Evolutionary conservation across 164 flowering plant species (phyloP).

Genomic region (Piper betle): DNA sequence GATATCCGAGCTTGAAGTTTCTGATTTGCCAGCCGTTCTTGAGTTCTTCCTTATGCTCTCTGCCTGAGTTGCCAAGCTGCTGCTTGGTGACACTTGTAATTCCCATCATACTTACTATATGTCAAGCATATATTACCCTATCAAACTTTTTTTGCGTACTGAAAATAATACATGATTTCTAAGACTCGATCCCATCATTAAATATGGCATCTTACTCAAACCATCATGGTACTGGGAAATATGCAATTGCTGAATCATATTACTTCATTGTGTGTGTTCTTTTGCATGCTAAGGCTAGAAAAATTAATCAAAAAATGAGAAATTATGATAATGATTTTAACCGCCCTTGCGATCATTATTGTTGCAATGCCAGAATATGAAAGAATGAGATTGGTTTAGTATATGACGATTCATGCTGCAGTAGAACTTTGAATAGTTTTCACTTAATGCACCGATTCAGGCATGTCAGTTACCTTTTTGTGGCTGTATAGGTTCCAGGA

Average conservation of each 20-base stretch:
- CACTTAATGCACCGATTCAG: neutral
- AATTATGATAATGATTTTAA: neutral
- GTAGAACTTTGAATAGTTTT: neutral
- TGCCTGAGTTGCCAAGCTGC: constrained; percentile 1
- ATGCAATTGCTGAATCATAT: too few relatives aligned
- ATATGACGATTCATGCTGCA: neutral
- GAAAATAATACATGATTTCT: neutral
- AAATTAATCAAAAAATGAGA: neutral
- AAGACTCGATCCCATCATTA: too few relatives aligned
- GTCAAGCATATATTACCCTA: neutral
- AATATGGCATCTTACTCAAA: too few relatives aligned
- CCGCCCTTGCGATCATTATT: neutral
- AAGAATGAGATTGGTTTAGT: neutral
- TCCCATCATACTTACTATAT: neutral
- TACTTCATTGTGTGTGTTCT: too few relatives aligned
- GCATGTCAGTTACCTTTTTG: neutral
- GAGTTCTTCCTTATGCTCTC: neutral
- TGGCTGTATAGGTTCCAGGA: constrained; percentile 63
- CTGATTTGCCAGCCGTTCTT: neutral
- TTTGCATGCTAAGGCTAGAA: too few relatives aligned
- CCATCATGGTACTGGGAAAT: too few relatives aligned
- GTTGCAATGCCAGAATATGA: neutral
- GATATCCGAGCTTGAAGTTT: neutral
- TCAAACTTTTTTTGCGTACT: neutral
- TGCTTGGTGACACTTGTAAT: neutral